Base-by-base conservation (phyloP, 257 asterid genomes). In the Solanum appendiculatum region DNA sequence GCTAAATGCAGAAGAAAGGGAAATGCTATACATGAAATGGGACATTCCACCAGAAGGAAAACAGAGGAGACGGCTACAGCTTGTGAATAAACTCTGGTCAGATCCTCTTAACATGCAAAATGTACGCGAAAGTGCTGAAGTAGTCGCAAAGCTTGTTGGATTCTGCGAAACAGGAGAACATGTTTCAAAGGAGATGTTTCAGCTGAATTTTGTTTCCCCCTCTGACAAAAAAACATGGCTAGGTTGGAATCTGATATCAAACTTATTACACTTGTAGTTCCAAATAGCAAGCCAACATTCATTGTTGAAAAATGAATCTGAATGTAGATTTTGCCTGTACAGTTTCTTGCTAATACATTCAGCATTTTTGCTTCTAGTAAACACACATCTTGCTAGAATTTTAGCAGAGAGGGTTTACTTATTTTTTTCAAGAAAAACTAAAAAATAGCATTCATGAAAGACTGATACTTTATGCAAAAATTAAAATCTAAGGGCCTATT, bases 81-180 rank as follows among this genome's bases (percentile, higher is more conserved):
- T 96, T 11, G 96, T 93, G 73, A 95, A 93, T 83, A 97, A 93
- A 60, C 93, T 96, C 15, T 96, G 99, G 99, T 93, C 96, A 7
- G 96, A 96, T 90, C 99, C 99, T 82, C 90, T 94, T 42, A 91
- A 94, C 86, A 92, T 96, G 98, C 91, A 91, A 68, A 97, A 96
- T 83, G 96, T 91, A 25, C 89, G 90, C 88, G 99, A 95, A 48
- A 97, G 99, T 86, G 98, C 99, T 18, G 94, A 95, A 60, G 93
- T 94, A n/a, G 99, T 97, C 48, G 98, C 98, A 5, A 93, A 95
- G 91, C 96, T 97, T 15, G 98, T 97, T 5, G 99, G 99, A 7
- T 95, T 95, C 88, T 94, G 99, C 27, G 99, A 97, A 85, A 92
- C 95, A 5, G 92, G 94, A 9, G 98, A 94, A 48, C 97, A 96